Evolutionary conservation across 176 grass and related monocot species (phyloP), one percentile per base, ranked within the genome.

Genomic region (Thinopyrum elongatum): DNA sequence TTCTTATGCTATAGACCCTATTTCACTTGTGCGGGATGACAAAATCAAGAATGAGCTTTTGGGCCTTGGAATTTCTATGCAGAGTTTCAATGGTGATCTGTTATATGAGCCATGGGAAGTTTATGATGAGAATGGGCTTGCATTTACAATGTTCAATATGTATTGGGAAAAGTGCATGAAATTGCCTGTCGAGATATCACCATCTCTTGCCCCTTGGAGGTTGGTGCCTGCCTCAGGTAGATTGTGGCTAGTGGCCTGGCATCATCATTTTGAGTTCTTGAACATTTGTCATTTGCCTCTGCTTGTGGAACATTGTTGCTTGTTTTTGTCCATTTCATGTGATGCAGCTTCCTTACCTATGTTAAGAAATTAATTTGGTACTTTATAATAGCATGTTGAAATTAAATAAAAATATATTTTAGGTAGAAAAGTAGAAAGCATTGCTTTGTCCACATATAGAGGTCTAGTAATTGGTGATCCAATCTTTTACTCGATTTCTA

Each of bases 71-170:
- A 80, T 95, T 66, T 90, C 83, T 79, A 86, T 90, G 41, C 87
- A 95, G 49, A 95, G 87, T 77, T 95, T 89, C 64, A 98, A 90
- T 80, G 93, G 82, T 68, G 95, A 98, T 87, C 84, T 98, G 78
- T 84, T 98, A 38, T 89, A 93, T 27, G 95, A 98, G 72, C 95
- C 95, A 42, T 98, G 95, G 93, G 93, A 98, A 85, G 30, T 93
- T 74, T 90, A 89, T 61, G 93, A 98, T 86, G 80, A 77, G 42
- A 90, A 88, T 81, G 91, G 91, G 64, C 85, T 80, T 44, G 95
- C 95, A 41, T 95, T 95, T 82, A 95, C 93, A 44, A 81, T 67
- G 21, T 98, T 95, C 82, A 74, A 90, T 71, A 87, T 72, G 68
- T 98, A 85, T 70, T 98, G 95, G 95, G 79, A 90, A 42, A 95